Base-by-base conservation (phyloP, 2,329 filamentous ascomycete species). In the Coniochaeta pulveracea region DNA sequence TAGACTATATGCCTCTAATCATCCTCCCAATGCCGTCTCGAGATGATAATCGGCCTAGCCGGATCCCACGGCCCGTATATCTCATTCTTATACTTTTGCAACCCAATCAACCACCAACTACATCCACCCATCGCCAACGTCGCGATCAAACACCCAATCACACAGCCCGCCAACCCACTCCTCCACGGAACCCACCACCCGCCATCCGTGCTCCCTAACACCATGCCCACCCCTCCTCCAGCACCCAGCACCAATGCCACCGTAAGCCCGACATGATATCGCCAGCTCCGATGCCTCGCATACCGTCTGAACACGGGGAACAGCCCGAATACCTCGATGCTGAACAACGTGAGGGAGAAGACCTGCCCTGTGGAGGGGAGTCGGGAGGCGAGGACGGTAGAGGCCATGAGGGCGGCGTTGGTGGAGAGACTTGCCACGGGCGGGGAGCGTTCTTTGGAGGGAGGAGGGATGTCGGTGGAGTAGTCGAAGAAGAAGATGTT, bases 401-500 rank as follows among this genome's bases (percentile, higher is more conserved):
- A 89, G 1, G 89, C 89, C 86, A 96, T 96, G 34, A 98, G 69
- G 1, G 89, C 91, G 2, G 91, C 91, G 44, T 96, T 98, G 16
- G 91, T 98, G 8, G 85, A 93, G 5, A 96, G 68, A 4, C 67
- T 80, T 8, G 79, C 78, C 19, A 58, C 54, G 1, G 79, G 79
- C 44, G 84, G 18, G n/a, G n/a, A n/a, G 28, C 18, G n/a, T 10
- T 31, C 22, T 17, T 19, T 17, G 8, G 21, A 23, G 21, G 21
- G 21, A n/a, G 28, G 18, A 19, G 12, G 14, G 28, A 21, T 21
- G 28, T 31, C 18, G 28, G 28, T 31, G 18, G 85, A 84, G 56
- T 98, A 98, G 64, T 98, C 91, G 51, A 95, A 96, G 54, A 93
- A 95, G 58, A 94, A 93, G 40, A 96, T 85, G 55, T 98, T 98